Conservation (phyloP, 164 flowering plant species). For the Litsea cubeba region DNA sequence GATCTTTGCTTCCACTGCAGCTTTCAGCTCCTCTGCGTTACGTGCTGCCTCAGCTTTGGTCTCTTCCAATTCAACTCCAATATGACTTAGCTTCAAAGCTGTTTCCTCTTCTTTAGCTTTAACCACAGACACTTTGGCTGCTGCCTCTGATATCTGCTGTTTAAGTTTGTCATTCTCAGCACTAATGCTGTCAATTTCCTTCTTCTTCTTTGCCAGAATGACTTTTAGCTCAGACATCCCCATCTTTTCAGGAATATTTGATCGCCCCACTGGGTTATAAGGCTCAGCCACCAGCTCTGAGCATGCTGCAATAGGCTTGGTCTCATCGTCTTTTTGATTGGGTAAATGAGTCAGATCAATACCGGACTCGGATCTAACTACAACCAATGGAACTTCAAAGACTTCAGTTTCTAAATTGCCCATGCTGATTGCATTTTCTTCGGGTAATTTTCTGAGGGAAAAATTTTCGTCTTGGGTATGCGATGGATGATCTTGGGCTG, state of each 20-base stretch:
- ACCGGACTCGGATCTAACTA: slow-evolving; percentile 16
- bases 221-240: slow-evolving; percentile 42
- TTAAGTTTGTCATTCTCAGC: slow-evolving; percentile 46
- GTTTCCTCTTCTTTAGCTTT: slow-evolving; percentile 38
- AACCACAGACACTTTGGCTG: slow-evolving; percentile 25
- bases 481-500: slow-evolving; percentile 10
- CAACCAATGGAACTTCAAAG: slow-evolving; percentile 56
- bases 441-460: neutral
- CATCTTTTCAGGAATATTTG: slow-evolving; percentile 14
- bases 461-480: slow-evolving; percentile 16
- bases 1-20: slow-evolving; percentile 43
- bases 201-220: slow-evolving; percentile 43
- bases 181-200: slow-evolving; percentile 28
- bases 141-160: slow-evolving; percentile 33
- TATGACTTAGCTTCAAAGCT: slow-evolving; percentile 24
- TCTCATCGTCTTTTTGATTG: slow-evolving; percentile 24
- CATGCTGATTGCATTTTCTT: slow-evolving; percentile 22
- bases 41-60: slow-evolving; percentile 23
- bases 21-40: slow-evolving; percentile 51
- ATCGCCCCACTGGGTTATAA: slow-evolving; percentile 17
- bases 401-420: slow-evolving; percentile 60
- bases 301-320: slow-evolving; percentile 17
- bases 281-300: slow-evolving; percentile 22
- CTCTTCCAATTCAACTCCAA: slow-evolving; percentile 31
- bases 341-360: slow-evolving; percentile 9